Conservation (phyloP, 2,329 filamentous ascomycete genomes). For the Venturia pyrina region DNA sequence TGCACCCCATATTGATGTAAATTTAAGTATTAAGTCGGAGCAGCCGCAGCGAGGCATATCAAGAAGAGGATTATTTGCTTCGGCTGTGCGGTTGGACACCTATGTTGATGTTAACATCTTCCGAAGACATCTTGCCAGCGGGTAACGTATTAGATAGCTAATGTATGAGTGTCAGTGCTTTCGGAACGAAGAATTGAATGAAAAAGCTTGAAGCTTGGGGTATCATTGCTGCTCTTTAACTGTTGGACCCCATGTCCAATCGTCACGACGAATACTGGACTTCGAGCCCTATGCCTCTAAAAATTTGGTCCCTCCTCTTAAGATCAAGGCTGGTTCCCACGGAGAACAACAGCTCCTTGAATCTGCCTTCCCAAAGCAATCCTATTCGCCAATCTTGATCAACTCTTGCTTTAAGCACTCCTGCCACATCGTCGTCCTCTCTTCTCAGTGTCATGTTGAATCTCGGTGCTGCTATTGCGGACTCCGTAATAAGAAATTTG, state of each 20-base stretch:
- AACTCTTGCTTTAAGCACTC: slow-evolving; percentile 80
- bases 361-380: slow-evolving; percentile 81
- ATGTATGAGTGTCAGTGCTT: not conserved
- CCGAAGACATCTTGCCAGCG: not conserved
- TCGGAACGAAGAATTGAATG: not conserved
- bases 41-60: not conserved
- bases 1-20: not conserved
- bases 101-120: not conserved
- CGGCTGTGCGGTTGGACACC: not conserved
- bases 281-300: slow-evolving; percentile 67
- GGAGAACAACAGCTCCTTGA: slow-evolving; percentile 88
- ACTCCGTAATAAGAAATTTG: not conserved
- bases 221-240: not conserved
- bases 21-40: not conserved
- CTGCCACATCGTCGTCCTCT: slow-evolving; percentile 59
- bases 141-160: not conserved
- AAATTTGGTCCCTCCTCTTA: slow-evolving; percentile 63
- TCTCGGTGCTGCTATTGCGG: not conserved
- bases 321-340: slow-evolving; percentile 79
- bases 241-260: not conserved
- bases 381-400: slow-evolving; percentile 83
- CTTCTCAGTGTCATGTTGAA: slow-evolving; percentile 15
- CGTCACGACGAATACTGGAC: slow-evolving; percentile 67
- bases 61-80: not conserved
- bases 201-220: not conserved